These are phyloP conservation scores for Tolypocladium sp. DNA, from an alignment of 2,329 filamentous ascomycete species.

Conservation along the genomic window DNA sequence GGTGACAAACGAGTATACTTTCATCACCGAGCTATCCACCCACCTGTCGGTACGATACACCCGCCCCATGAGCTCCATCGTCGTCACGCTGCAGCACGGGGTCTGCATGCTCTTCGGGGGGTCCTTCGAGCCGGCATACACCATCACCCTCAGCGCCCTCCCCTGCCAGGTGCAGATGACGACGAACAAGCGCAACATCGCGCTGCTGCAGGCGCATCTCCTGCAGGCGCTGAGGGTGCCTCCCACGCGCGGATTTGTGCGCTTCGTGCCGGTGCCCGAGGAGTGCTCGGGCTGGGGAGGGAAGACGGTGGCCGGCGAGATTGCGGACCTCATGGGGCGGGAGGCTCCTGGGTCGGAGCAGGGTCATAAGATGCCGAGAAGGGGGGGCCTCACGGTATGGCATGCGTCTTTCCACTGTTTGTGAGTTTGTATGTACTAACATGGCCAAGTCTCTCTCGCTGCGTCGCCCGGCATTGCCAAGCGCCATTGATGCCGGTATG, in stretches of 20 bases:
- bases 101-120: conserved; percentile 67
- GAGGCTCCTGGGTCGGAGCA: background rate
- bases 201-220: conserved; percentile 69
- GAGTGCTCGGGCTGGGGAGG: conserved; percentile 65
- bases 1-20: conserved; percentile 66
- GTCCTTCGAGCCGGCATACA: conserved; percentile 71
- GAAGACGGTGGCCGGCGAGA: conserved; percentile 58
- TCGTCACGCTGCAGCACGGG: conserved; percentile 68
- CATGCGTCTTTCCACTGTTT: background rate
- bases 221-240: conserved; percentile 59
- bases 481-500: background rate
- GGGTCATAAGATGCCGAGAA: background rate
- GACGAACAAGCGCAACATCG: conserved; percentile 73
- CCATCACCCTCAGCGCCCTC: conserved; percentile 64
- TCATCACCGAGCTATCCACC: conserved; percentile 65
- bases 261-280: conserved; percentile 61
- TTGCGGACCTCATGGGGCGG: conserved; percentile 20
- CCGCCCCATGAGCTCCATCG: conserved; percentile 62
- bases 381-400: conserved; percentile 4
- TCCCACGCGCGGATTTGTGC: conserved; percentile 59
- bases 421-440: background rate
- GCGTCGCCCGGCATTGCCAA: background rate
- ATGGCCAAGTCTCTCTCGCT: background rate
- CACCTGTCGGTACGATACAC: conserved; percentile 68
- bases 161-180: conserved; percentile 59